These are phyloP conservation scores for Hordeum marinum DNA, from an alignment of 176 grass and related monocot genomes.

Conservation along the genomic window DNA sequence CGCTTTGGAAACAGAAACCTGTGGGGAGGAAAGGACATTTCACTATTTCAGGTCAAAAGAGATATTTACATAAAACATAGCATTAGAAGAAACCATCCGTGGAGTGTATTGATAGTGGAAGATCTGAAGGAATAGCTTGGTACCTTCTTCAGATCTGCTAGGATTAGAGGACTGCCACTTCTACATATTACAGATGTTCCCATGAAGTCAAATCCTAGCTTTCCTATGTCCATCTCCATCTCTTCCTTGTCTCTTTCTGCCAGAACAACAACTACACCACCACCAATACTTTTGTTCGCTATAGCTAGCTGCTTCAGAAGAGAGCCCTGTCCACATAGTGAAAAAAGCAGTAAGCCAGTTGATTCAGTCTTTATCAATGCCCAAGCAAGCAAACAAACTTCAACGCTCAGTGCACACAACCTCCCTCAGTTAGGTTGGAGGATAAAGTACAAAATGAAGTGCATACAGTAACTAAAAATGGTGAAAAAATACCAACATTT, in stretches of 20 bases:
- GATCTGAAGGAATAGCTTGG: neutral
- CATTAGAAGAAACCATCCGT: slow-evolving; percentile 11
- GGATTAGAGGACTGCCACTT: slow-evolving; percentile 90
- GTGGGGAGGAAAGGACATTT: slow-evolving; percentile 8
- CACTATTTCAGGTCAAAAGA: neutral
- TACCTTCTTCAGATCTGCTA: slow-evolving; percentile 93
- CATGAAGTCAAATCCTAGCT: slow-evolving; percentile 98
- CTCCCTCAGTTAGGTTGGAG: neutral
- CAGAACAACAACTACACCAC: slow-evolving; percentile 93
- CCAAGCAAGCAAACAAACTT: neutral
- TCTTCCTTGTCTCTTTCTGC: slow-evolving; percentile 98
- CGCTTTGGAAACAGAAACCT: slow-evolving; percentile 99
- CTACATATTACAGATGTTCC: slow-evolving; percentile 97
- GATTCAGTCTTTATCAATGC: neutral
- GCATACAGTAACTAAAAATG: neutral
- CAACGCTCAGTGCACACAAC: neutral
- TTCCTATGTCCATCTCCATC: slow-evolving; percentile 98
- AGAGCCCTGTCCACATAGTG: slow-evolving; percentile 53
- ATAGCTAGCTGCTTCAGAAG: slow-evolving; percentile 99
- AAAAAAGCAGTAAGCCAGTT: neutral
- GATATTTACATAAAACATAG: slow-evolving; percentile 17
- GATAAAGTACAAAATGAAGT: neutral
- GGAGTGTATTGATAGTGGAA: neutral
- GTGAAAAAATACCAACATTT: neutral
- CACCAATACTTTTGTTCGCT: slow-evolving; percentile 97